Evolutionary conservation across 257 asterid genomes (phyloP).

Genomic region (Solanum gracilifrons): DNA sequence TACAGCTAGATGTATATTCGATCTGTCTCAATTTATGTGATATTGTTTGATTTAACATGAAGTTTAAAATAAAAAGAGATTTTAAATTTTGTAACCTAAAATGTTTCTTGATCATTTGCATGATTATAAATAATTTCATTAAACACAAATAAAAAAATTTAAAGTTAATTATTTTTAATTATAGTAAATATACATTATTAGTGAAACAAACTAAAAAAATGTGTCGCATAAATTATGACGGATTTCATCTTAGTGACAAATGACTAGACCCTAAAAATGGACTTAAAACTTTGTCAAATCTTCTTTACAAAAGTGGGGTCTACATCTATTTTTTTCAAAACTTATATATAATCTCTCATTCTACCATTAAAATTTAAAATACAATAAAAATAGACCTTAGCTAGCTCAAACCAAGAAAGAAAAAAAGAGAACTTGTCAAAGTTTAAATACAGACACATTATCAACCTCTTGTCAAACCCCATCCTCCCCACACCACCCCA

Average conservation of each 20-base stretch:
- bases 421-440: constrained; percentile 43
- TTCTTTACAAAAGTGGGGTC: constrained; percentile 35
- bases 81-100: too few relatives aligned
- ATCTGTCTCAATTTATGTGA: too few relatives aligned
- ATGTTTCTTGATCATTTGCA: too few relatives aligned
- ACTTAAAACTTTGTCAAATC: constrained; percentile 43
- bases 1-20: not conserved
- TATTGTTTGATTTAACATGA: accelerated
- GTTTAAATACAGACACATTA: constrained; percentile 39
- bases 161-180: too few relatives aligned
- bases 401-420: constrained; percentile 7
- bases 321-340: not conserved
- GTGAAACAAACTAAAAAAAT: too few relatives aligned
- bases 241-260: constrained; percentile 7
- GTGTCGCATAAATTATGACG: accelerated
- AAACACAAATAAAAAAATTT: accelerated
- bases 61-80: too few relatives aligned
- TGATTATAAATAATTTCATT: too few relatives aligned
- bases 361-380: not conserved
- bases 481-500: constrained; percentile 1
- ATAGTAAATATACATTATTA: too few relatives aligned
- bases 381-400: constrained; percentile 12
- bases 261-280: constrained; percentile 21
- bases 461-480: constrained; percentile 36
- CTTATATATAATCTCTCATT: constrained; percentile 4